phyloP scores from a whole-genome alignment of 2,329 filamentous ascomycete species.

The Cryphonectria parasitica region DNA sequence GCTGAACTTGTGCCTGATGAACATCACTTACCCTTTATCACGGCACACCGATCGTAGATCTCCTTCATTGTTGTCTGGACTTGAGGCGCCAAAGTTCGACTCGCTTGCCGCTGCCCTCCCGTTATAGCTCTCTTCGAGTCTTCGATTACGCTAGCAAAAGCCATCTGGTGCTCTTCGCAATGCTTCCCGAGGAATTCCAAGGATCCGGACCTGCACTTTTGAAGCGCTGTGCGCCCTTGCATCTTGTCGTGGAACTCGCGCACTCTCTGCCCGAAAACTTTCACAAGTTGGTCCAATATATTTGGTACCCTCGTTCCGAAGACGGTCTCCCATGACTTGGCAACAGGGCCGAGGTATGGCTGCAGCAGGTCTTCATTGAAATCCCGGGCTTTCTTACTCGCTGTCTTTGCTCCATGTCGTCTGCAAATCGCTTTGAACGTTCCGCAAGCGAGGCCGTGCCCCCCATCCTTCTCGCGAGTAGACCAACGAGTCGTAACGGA shows the following conservation, averaged over 20 bases:
- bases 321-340: conserved; percentile 6
- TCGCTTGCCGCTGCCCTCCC: conserved; percentile 13
- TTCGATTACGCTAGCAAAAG: neutral
- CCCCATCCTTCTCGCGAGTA: neutral
- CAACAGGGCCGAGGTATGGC: conserved; percentile 17
- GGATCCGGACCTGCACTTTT: neutral
- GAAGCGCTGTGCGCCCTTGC: conserved; percentile 9
- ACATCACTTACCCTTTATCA: neutral
- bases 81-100: neutral
- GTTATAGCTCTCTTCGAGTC: conserved; percentile 2
- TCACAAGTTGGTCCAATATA: neutral
- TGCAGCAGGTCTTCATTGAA: conserved; percentile 26
- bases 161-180: neutral
- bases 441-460: neutral
- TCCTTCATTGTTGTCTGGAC: conserved; percentile 10
- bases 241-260: conserved; percentile 12
- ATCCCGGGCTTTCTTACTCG: conserved; percentile 2
- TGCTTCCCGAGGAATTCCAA: conserved; percentile 4
- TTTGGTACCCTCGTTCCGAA: conserved; percentile 9
- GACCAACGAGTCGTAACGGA: neutral
- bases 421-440: conserved; percentile 17
- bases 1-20: neutral
- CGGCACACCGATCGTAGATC: neutral
- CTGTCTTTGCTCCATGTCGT: neutral
- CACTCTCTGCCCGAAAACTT: neutral